These are phyloP conservation scores for Fusarium sterilihyphosum DNA, from an alignment of 2,329 filamentous ascomycete species.

Conservation along the genomic window DNA sequence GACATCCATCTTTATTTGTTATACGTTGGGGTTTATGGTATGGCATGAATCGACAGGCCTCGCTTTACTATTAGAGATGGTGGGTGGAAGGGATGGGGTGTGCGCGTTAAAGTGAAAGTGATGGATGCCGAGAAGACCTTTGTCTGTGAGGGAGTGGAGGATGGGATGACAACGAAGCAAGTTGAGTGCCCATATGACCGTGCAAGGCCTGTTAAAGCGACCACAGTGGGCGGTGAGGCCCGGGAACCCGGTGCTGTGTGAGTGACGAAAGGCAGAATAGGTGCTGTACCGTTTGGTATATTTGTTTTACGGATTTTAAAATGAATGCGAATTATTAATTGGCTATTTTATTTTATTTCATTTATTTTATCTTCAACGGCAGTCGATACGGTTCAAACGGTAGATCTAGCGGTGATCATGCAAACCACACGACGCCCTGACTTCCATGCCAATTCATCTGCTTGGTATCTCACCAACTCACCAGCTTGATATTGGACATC, in stretches of 20 bases:
- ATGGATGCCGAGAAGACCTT: constrained; percentile 9
- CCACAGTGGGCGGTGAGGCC: constrained; percentile 39
- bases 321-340: constrained; percentile 12
- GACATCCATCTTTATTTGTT: not conserved
- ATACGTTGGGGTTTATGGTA: not conserved
- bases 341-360: not conserved
- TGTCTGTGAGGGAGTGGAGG: not conserved
- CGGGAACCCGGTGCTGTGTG: constrained; percentile 37
- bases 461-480: not conserved
- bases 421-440: not conserved
- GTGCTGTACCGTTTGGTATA: not conserved
- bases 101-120: constrained; percentile 17
- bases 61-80: constrained; percentile 22
- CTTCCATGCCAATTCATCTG: not conserved
- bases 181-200: constrained; percentile 50
- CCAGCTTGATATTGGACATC: not conserved
- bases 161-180: constrained; percentile 13
- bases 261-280: constrained; percentile 6
- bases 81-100: constrained; percentile 20
- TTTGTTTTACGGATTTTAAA: not conserved
- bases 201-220: constrained; percentile 25
- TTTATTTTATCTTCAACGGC: not conserved
- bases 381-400: constrained; percentile 6
- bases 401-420: not conserved
- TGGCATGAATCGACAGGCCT: not conserved